Evolutionary conservation across 2,329 filamentous ascomycete species (phyloP).

Genomic region (Scytalidium sp.): DNA sequence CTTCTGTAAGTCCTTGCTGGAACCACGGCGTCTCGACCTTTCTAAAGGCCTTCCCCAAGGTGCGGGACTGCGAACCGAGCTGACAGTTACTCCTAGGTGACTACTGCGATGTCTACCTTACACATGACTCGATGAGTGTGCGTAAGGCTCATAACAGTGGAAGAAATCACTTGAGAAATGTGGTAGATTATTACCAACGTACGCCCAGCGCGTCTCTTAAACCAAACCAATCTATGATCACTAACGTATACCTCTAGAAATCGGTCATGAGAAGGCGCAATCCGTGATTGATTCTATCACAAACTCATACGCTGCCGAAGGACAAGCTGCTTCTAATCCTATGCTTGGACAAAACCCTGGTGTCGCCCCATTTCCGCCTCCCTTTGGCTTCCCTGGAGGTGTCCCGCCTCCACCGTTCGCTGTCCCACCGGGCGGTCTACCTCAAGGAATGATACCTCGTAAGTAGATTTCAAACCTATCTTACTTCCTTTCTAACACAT

Average conservation of each 20-base stretch:
- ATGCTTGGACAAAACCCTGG: constrained; percentile 69
- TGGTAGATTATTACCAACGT: constrained; percentile 98
- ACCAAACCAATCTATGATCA: neutral
- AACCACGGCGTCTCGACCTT: constrained; percentile 1
- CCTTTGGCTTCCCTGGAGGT: constrained; percentile 63
- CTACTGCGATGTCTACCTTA: constrained; percentile 99
- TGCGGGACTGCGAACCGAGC: constrained; percentile 4
- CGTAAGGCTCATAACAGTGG: constrained; percentile 98
- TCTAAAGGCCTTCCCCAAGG: constrained; percentile 6
- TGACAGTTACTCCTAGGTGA: constrained; percentile 55
- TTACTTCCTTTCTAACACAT: neutral
- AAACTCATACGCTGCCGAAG: constrained; percentile 90
- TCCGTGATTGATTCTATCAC: constrained; percentile 98
- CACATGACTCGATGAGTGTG: constrained; percentile 99
- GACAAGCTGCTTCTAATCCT: constrained; percentile 81
- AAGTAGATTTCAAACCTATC: constrained; percentile 19
- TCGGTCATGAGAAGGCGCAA: constrained; percentile 97
- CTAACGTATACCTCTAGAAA: constrained; percentile 55
- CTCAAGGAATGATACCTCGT: constrained; percentile 50
- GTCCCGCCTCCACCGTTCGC: constrained; percentile 29
- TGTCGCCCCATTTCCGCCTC: constrained; percentile 43
- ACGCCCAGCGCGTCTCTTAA: constrained; percentile 25
- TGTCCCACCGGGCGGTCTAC: constrained; percentile 34
- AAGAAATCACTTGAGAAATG: constrained; percentile 94
- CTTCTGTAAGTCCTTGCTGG: constrained; percentile 57